Percentiles rank a stretch among this genome's conserved stretches.
phyloP scores from a whole-genome alignment of 495 filamentous ascomycete genomes.

The Penicillium odoratum region DNA sequence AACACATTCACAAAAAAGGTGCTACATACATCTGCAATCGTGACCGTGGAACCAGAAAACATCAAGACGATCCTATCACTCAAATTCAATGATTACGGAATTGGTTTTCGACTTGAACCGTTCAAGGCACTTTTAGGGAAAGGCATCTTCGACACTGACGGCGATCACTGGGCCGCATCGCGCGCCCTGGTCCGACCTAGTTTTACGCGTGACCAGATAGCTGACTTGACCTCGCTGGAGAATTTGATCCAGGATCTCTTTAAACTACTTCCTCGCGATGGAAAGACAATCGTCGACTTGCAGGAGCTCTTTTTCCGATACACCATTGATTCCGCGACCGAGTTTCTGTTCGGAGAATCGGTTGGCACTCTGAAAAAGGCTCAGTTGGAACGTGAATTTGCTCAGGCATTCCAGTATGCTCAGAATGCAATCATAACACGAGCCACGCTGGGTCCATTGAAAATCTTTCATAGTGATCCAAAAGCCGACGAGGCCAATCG shows the following conservation, averaged over 20 bases:
- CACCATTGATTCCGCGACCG: constrained; percentile 69
- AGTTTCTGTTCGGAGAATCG: constrained; percentile 69
- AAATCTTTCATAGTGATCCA: background rate
- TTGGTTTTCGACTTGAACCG: constrained; percentile 50
- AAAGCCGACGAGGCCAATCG: background rate
- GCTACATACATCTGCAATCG: background rate
- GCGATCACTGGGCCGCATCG: constrained; percentile 63
- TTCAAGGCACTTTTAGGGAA: constrained; percentile 61
- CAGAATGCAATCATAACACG: constrained; percentile 9
- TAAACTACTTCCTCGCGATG: constrained; percentile 45
- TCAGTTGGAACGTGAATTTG: constrained; percentile 7
- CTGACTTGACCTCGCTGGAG: constrained; percentile 60
- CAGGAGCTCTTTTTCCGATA: constrained; percentile 63
- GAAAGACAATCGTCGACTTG: constrained; percentile 56
- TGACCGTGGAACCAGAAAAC: constrained; percentile 48
- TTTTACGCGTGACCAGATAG: constrained; percentile 60
- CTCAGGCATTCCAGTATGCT: constrained; percentile 8
- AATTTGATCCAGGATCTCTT: constrained; percentile 55
- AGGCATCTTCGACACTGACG: constrained; percentile 72
- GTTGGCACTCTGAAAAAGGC: constrained; percentile 36
- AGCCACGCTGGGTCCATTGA: constrained; percentile 4
- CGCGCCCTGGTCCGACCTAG: constrained; percentile 62
- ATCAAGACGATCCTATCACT: constrained; percentile 61
- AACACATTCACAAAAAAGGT: background rate
- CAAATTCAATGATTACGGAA: constrained; percentile 59